Percentiles rank a stretch among this genome's conserved stretches.
Evolutionary conservation across 1,284 basidiomycete species (phyloP).

Genomic region (Leccinum subrobustum): DNA sequence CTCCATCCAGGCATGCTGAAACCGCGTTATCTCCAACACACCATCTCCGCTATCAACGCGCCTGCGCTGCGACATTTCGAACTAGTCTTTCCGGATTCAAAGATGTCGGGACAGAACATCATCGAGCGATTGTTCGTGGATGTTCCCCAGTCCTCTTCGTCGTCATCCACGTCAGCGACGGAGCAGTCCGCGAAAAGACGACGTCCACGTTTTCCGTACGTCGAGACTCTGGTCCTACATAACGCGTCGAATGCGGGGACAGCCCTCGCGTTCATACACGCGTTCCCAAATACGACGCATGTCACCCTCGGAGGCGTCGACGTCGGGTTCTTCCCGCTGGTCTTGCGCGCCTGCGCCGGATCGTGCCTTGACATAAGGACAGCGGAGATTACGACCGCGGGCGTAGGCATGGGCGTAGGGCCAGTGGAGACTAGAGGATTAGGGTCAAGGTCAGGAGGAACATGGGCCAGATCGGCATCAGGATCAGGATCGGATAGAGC

Average conservation of each 20-base stretch:
- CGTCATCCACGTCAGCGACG: conserved; percentile 2
- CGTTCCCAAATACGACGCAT: conserved; percentile 22
- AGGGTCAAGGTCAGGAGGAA: background rate
- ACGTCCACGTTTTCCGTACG: conserved; percentile 25
- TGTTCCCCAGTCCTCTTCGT: background rate
- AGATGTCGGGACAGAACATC: conserved; percentile 27
- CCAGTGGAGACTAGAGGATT: background rate
- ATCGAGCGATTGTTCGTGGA: conserved; percentile 25
- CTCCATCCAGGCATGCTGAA: conserved; percentile 33
- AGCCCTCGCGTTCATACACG: conserved; percentile 27
- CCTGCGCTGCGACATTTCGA: conserved; percentile 33
- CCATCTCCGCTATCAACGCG: conserved; percentile 28
- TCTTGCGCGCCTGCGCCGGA: conserved; percentile 10
- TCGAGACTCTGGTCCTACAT: conserved; percentile 29
- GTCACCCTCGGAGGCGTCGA: conserved; percentile 31
- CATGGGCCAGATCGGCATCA: background rate
- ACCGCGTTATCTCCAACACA: conserved; percentile 34
- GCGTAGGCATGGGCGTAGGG: conserved; percentile 6
- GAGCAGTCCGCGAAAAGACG: conserved; percentile 7
- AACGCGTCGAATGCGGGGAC: conserved; percentile 26
- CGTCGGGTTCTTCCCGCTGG: conserved; percentile 21
- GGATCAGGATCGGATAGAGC: background rate
- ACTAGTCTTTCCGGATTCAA: conserved; percentile 34
- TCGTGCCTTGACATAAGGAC: background rate
- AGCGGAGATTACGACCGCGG: background rate